Percentiles rank a stretch among this genome's conserved stretches.
Evolutionary conservation across 2,329 filamentous ascomycete species (phyloP).

Genomic region (Xylaria multiplex): DNA sequence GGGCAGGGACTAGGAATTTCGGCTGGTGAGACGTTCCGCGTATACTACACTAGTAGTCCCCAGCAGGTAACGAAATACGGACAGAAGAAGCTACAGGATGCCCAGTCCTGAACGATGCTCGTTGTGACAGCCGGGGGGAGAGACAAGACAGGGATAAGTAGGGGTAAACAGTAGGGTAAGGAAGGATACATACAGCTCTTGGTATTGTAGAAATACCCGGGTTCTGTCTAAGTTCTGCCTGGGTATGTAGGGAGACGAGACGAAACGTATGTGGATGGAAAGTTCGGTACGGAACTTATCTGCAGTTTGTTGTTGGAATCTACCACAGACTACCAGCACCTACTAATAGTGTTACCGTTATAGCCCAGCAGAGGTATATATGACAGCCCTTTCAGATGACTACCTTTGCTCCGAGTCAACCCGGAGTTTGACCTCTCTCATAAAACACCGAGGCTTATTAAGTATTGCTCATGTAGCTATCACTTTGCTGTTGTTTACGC

Average conservation of each 20-base stretch:
- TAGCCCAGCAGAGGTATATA: no score
- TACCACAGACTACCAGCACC: no score
- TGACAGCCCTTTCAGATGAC: no score
- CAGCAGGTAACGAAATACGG: no score
- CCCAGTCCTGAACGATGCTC: not conserved
- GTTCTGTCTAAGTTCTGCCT: not conserved
- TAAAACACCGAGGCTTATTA: slow-evolving; percentile 25
- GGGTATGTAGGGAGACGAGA: not conserved
- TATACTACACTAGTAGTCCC: no score
- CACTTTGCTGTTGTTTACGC: not conserved
- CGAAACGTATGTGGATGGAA: not conserved
- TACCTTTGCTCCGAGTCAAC: no score
- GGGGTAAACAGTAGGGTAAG: not conserved
- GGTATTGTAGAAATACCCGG: not conserved
- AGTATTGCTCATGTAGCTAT: not conserved
- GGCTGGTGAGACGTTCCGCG: no score
- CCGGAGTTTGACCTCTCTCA: not conserved
- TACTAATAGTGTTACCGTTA: no score
- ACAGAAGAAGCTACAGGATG: no score
- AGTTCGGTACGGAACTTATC: not conserved
- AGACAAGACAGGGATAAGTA: slow-evolving; percentile 4
- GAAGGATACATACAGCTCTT: no score
- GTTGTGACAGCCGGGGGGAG: not conserved
- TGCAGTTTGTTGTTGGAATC: not conserved
- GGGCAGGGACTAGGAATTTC: no score